These are phyloP conservation scores for Myxozyma sirexii DNA, from an alignment of 805 yeast species.

Conservation along the genomic window DNA sequence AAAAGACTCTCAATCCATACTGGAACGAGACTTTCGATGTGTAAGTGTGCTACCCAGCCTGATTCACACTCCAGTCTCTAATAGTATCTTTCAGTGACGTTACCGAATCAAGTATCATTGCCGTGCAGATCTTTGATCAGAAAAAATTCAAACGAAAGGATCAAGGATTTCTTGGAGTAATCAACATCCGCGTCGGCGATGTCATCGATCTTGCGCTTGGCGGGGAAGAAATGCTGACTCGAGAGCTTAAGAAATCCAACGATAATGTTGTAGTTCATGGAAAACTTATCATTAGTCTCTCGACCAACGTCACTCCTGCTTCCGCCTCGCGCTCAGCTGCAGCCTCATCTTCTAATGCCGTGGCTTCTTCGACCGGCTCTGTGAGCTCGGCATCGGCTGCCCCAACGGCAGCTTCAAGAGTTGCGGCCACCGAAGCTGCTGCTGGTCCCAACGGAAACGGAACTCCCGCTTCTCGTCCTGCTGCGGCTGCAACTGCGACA, in stretches of 20 bases:
- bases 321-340: constrained; percentile 22
- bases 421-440: constrained; percentile 34
- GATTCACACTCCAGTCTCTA: constrained; percentile 25
- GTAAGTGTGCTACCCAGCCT: constrained; percentile 40
- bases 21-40: constrained; percentile 94
- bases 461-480: constrained; percentile 25
- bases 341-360: constrained; percentile 11
- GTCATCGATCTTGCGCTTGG: constrained; percentile 61
- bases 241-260: constrained; percentile 88
- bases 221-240: constrained; percentile 77
- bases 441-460: constrained; percentile 25
- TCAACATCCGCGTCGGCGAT: constrained; percentile 87
- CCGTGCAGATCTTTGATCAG: constrained; percentile 94
- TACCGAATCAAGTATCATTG: constrained; percentile 78
- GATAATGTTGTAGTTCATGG: constrained; percentile 94
- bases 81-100: constrained; percentile 47
- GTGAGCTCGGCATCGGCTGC: neutral
- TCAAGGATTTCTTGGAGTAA: constrained; percentile 97
- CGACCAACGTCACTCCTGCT: constrained; percentile 39
- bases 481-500: constrained; percentile 37
- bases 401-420: constrained; percentile 6
- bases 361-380: neutral
- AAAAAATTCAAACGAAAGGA: constrained; percentile 97
- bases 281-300: constrained; percentile 64
- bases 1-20: constrained; percentile 92